Percentiles rank a stretch among this genome's conserved stretches.
Evolutionary conservation across 441 rosid species (phyloP).

Genomic region (Erodium moschatum): DNA sequence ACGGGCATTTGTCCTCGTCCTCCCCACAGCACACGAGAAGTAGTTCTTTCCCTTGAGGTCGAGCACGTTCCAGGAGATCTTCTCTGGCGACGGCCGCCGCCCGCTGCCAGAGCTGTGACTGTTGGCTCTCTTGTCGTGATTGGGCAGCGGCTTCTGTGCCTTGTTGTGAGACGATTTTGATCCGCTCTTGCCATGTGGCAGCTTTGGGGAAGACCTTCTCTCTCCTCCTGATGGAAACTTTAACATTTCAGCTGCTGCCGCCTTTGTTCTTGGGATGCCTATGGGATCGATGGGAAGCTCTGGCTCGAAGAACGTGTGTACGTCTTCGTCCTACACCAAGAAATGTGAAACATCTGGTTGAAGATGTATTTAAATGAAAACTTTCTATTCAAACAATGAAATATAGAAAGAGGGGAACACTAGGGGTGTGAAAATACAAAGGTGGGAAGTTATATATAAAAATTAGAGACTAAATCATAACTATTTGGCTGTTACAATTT

Average conservation of each 20-base stretch:
- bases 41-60: slow-evolving; percentile 94
- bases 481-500: too few species aligned
- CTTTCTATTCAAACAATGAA: too few species aligned
- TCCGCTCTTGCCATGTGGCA: neutral
- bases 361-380: too few species aligned
- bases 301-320: neutral
- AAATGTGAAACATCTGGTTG: neutral
- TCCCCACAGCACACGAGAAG: slow-evolving; percentile 89
- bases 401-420: too few species aligned
- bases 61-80: slow-evolving; percentile 86
- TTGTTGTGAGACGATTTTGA: neutral
- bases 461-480: too few species aligned
- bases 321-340: neutral
- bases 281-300: neutral
- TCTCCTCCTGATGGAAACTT: neutral
- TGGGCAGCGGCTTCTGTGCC: slow-evolving; percentile 22
- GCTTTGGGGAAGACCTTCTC: neutral
- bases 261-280: neutral
- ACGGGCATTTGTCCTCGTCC: slow-evolving; percentile 73
- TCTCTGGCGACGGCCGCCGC: slow-evolving; percentile 58
- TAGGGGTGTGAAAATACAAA: too few species aligned
- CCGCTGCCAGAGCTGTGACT: slow-evolving; percentile 39
- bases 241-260: neutral
- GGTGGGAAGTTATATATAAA: too few species aligned
- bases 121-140: slow-evolving; percentile 42